Evolutionary conservation across 2,329 filamentous ascomycete species (phyloP).

Genomic region (Pseudogymnoascus sp.): DNA sequence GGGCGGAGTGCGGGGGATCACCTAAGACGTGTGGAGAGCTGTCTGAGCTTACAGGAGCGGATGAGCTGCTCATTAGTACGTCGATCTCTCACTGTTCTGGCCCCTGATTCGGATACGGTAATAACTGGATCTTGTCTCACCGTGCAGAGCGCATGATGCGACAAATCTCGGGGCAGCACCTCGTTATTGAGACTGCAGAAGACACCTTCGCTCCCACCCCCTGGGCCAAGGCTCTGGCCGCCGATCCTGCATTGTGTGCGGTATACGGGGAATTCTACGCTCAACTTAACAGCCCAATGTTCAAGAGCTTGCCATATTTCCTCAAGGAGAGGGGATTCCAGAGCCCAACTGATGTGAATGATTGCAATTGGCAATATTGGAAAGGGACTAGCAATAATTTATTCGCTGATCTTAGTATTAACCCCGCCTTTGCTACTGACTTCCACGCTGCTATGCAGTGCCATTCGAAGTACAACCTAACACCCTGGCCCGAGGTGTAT

Average conservation of each 20-base stretch:
- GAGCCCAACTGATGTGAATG: constrained; percentile 28
- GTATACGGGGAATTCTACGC: constrained; percentile 30
- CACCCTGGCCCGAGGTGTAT: constrained; percentile 31
- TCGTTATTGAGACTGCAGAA: constrained; percentile 28
- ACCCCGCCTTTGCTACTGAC: constrained; percentile 24
- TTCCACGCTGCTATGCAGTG: constrained; percentile 33
- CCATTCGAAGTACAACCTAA: constrained; percentile 32
- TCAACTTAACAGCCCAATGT: constrained; percentile 28
- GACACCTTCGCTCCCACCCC: constrained; percentile 30
- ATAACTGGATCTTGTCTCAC: neutral
- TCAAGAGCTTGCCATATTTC: constrained; percentile 27
- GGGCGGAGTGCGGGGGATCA: constrained; percentile 26
- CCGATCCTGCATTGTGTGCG: constrained; percentile 24
- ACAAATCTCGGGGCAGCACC: constrained; percentile 29
- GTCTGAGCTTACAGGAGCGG: constrained; percentile 28
- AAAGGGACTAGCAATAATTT: constrained; percentile 23
- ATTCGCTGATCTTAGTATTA: constrained; percentile 27
- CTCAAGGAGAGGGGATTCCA: constrained; percentile 28
- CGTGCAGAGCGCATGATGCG: constrained; percentile 27
- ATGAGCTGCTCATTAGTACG: constrained; percentile 28
- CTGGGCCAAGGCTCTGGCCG: constrained; percentile 26
- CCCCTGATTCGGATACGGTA: constrained; percentile 15
- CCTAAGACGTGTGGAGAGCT: constrained; percentile 28
- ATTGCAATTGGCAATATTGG: constrained; percentile 30
- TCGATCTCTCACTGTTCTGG: neutral